A percentile compares a stretch with the other conserved stretches of the same genome.
Evolutionary conservation across 306 rosid species (phyloP).

Genomic region (Quercus berberidifolia): DNA sequence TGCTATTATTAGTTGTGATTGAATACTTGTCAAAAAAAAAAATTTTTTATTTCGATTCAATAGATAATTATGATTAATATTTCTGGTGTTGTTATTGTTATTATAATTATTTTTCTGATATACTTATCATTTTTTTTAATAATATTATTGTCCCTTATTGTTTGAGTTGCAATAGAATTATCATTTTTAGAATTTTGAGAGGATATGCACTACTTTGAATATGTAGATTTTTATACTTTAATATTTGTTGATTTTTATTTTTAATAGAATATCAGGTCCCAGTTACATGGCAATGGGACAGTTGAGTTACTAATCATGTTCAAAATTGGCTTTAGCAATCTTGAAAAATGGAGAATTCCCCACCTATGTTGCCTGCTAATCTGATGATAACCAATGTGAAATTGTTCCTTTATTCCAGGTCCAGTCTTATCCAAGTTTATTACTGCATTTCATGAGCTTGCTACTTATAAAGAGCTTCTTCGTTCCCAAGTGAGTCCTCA

Average conservation of each 20-base stretch:
- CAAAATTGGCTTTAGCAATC: conserved; percentile 10
- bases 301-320: neutral
- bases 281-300: neutral
- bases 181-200: neutral
- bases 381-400: conserved; percentile 10
- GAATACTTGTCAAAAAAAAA: too few relatives aligned
- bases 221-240: neutral
- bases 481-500: conserved; percentile 81
- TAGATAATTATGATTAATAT: neutral
- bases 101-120: neutral
- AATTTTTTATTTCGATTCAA: neutral
- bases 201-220: neutral
- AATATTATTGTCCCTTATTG: neutral
- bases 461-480: conserved; percentile 90
- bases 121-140: too few relatives aligned
- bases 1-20: neutral
- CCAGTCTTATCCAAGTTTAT: conserved; percentile 87
- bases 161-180: neutral
- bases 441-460: conserved; percentile 72
- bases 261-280: neutral
- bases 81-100: neutral
- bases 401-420: conserved; percentile 51
- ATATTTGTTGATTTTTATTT: neutral
- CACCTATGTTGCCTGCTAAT: neutral
- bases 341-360: neutral